Conservation (phyloP, 306 rosid genomes). For the Notholithocarpus densiflorus region DNA sequence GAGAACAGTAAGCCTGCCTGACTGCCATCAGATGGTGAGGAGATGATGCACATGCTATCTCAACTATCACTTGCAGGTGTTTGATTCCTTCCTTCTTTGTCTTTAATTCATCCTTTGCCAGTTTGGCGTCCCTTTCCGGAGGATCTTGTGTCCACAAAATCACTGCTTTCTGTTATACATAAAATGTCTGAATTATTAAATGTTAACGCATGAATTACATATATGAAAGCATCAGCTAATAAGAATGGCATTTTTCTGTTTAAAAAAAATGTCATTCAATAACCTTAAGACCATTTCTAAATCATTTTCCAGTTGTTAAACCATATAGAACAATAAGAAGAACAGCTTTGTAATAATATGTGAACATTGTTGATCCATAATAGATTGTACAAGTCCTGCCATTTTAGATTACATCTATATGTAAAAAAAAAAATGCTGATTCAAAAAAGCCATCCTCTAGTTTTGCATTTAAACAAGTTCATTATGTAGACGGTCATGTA, state of each 20-base stretch:
- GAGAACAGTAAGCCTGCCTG: conserved; percentile 69
- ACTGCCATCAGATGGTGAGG: conserved; percentile 84
- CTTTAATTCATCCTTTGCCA: conserved; percentile 58
- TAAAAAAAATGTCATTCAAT: neutral
- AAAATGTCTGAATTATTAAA: conserved; percentile 1
- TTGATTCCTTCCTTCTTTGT: conserved; percentile 39
- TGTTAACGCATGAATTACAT: neutral
- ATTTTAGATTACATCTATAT: neutral
- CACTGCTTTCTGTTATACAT: conserved; percentile 62
- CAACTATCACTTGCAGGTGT: conserved; percentile 60
- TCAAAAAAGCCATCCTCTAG: neutral
- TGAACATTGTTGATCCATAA: neutral
- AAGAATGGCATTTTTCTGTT: neutral
- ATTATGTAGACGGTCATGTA: neutral
- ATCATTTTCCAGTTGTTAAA: neutral
- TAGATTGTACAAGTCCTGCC: neutral
- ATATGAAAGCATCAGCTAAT: neutral
- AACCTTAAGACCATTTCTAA: neutral
- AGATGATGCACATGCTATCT: conserved; percentile 83
- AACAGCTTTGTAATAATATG: neutral
- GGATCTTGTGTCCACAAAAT: conserved; percentile 75
- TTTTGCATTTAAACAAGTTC: neutral
- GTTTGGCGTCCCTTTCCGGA: conserved; percentile 73
- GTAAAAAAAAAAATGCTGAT: neutral
- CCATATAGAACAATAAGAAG: neutral